These are phyloP conservation scores for Drosera capensis DNA, from an alignment of 148 eudicot genomes.

Conservation along the genomic window DNA sequence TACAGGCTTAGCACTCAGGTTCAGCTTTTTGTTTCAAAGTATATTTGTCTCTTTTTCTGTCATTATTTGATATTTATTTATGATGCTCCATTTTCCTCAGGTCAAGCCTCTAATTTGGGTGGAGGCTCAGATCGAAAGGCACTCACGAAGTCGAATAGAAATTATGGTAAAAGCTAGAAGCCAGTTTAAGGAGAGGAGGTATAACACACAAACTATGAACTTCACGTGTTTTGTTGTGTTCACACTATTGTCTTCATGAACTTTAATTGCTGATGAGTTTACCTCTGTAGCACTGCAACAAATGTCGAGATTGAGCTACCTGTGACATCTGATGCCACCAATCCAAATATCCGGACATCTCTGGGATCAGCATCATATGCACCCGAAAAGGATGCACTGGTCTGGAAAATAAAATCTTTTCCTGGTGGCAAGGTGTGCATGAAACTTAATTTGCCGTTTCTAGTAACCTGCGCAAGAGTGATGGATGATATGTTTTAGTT, in stretches of 20 bases:
- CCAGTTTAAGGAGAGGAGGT: conserved; percentile 98
- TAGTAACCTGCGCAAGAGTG: background rate
- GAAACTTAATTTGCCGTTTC: background rate
- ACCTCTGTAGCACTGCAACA: conserved; percentile 62
- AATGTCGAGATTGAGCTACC: conserved; percentile 95
- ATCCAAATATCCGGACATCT: conserved; percentile 90
- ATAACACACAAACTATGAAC: background rate
- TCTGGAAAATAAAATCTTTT: conserved; percentile 96
- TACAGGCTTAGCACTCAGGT: conserved; percentile 97
- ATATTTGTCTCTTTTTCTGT: background rate
- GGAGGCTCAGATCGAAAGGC: conserved; percentile 90
- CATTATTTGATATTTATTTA: background rate
- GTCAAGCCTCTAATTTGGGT: conserved; percentile 98
- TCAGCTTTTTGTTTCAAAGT: conserved; percentile 2
- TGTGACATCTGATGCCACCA: conserved; percentile 80
- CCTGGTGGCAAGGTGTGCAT: conserved; percentile 89
- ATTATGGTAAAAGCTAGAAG: conserved; percentile 81
- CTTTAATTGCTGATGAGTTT: background rate
- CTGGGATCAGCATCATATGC: conserved; percentile 93
- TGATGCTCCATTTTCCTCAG: conserved; percentile 14
- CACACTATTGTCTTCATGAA: background rate
- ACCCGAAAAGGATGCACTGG: conserved; percentile 72
- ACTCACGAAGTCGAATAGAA: conserved; percentile 88
- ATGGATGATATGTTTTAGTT: background rate
- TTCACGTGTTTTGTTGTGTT: background rate